phyloP scores from a whole-genome alignment of 768 basidiomycete genomes.

The Phylloporus arenicola region DNA sequence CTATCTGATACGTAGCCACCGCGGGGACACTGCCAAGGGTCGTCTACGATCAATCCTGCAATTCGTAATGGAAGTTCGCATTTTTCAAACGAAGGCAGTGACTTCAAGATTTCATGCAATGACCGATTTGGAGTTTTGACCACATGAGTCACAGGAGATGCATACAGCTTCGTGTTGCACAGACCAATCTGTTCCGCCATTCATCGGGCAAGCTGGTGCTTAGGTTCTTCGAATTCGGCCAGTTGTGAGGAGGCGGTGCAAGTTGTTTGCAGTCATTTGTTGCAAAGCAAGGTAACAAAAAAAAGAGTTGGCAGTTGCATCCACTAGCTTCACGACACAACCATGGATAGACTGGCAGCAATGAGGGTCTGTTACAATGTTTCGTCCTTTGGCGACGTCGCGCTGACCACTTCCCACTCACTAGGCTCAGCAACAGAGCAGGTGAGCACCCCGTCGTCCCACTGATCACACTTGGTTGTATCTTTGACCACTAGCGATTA shows the following conservation, averaged over 20 bases:
- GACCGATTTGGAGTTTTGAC: no score
- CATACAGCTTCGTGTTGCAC: no score
- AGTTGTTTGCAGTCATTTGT: constrained; percentile 19
- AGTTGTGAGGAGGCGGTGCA: background rate
- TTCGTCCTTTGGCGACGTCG: background rate
- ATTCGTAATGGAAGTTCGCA: no score
- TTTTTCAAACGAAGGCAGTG: no score
- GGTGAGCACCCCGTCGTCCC: constrained; percentile 31
- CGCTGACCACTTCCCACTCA: constrained; percentile 5
- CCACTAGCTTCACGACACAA: constrained; percentile 50
- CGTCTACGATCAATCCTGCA: no score
- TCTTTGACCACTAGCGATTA: constrained; percentile 22
- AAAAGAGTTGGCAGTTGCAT: constrained; percentile 5
- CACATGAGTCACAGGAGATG: no score
- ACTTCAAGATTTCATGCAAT: no score
- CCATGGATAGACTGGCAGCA: constrained; percentile 83
- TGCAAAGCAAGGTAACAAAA: constrained; percentile 2
- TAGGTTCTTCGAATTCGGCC: no score
- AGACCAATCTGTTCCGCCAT: no score
- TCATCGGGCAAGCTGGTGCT: no score
- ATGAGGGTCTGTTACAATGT: constrained; percentile 63
- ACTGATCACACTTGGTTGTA: background rate
- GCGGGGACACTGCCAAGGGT: no score
- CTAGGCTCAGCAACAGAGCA: constrained; percentile 67
- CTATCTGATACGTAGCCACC: background rate